Evolutionary conservation across 2,329 filamentous ascomycete species (phyloP), one percentile per base, ranked within the genome.

Genomic region (Calcarisporium arbuscula): DNA sequence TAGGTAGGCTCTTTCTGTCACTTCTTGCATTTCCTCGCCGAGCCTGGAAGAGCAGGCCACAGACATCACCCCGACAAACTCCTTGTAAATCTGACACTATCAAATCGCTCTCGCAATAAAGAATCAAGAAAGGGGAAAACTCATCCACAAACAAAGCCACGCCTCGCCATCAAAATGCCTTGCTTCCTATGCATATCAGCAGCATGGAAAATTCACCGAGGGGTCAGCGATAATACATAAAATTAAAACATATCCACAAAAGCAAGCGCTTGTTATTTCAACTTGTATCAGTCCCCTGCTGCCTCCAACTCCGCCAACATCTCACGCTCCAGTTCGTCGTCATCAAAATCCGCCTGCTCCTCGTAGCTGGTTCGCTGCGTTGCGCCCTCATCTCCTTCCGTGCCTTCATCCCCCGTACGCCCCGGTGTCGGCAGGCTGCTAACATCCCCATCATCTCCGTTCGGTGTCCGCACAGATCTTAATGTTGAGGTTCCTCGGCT

Each of bases 321-420:
- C 47, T 80, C 77, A 23, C 74, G 72, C 54, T 80, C 80, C 32
- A 81, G 56, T 46, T 80, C 77, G 35, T 72, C 71, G 8, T 74
- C 70, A 28, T 68, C 66, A 32, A 65, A 58, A 27, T 65, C 66
- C n/a, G 56, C 55, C n/a, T n/a, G n/a, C n/a, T n/a, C n/a, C 7
- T 54, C 53, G 26, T 56, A 52, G n/a, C 54, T 53, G 7, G 31
- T 48, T 48, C 6, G 43, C 39, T 14, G 38, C 52, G 17, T 49
- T 44, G 30, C 48, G 45, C 29, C 56, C 7, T 58, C 56, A 11
- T 57, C 54, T 11, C 48, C 42, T 19, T 41, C 52, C 44, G 27
- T 54, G 48, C 32, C 56, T 16, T 61, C 58, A 14, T 54, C 54
- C 14, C 41, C 52, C 43, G 32, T 65, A 18, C 56, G 57, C 2